A percentile compares a stretch with the other conserved stretches of the same genome.
phyloP scores from a whole-genome alignment of 306 rosid genomes.

The Cicer judaicum region DNA sequence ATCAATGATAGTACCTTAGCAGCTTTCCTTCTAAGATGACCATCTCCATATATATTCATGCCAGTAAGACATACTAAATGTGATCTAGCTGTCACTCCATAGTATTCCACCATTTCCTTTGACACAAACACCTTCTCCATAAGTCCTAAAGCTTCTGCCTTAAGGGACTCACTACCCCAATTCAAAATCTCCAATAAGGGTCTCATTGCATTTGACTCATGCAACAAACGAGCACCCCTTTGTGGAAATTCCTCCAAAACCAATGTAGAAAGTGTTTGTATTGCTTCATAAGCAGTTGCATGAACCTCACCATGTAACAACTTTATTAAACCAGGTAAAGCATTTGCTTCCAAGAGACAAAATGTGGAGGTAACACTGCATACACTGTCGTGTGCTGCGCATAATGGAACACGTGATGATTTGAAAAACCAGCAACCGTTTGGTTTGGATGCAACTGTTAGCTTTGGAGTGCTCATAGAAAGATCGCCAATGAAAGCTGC shows the following conservation, averaged over 20 bases:
- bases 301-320: slow-evolving; percentile 67
- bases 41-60: slow-evolving; percentile 55
- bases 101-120: slow-evolving; percentile 69
- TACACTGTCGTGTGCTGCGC: slow-evolving; percentile 66
- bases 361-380: slow-evolving; percentile 65
- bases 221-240: slow-evolving; percentile 72
- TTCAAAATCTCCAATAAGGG: slow-evolving; percentile 63
- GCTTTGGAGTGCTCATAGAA: slow-evolving; percentile 69
- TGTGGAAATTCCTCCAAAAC: slow-evolving; percentile 66
- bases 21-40: slow-evolving; percentile 64
- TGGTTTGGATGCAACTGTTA: slow-evolving; percentile 53
- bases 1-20: slow-evolving; percentile 63
- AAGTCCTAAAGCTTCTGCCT: slow-evolving; percentile 71
- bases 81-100: slow-evolving; percentile 61
- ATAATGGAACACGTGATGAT: slow-evolving; percentile 51
- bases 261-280: slow-evolving; percentile 78
- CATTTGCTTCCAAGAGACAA: slow-evolving; percentile 74
- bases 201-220: slow-evolving; percentile 57
- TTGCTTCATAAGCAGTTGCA: slow-evolving; percentile 76
- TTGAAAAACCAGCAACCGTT: slow-evolving; percentile 59
- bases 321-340: slow-evolving; percentile 67
- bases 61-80: slow-evolving; percentile 60
- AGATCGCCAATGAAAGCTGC: slow-evolving; percentile 87
- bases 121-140: slow-evolving; percentile 73
- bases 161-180: slow-evolving; percentile 73